Evolutionary conservation across 768 basidiomycete genomes (phyloP), one percentile per base, ranked within the genome.

Genomic region (Xerocomus brunneocitrinus): DNA sequence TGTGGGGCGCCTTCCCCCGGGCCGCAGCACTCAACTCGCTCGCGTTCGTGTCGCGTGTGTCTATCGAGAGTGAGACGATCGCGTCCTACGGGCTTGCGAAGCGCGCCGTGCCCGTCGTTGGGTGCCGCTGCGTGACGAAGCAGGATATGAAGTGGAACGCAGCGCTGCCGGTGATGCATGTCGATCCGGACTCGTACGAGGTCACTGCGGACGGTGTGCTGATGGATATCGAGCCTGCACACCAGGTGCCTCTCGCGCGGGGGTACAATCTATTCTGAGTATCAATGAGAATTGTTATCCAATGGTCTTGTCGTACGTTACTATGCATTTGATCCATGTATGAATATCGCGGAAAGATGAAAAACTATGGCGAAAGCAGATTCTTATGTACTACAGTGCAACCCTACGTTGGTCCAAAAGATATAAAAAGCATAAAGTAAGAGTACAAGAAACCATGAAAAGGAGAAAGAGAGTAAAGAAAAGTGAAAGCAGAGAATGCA

Each of bases 131-230:
- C 4, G 75, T 99, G 53, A 79, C 68, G 24, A 98, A 99, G 78
- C 80, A 79, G 65, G 84, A 92, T 64, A 95, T 98, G 91, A 98
- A 97, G 72, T 90, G 84, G 84, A 99, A 99, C 68, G 76, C 83
- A 49, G 70, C 76, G 45, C 82, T 83, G 57, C 97, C 97, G 3
- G 77, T 76, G 67, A 91, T 99, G 83, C 75, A 55, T 45, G 95
- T 99, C 34, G 93, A 99, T 65, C 87, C 97, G 2, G 95, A 98
- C 73, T 89, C 74, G 43, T 98, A 94, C 63, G 87, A 87, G 40
- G 97, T 98, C 4, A 28, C 28, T 0, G 92, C 90, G 8, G 88
- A 95, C 67, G 93, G 85, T 4, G 81, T 78, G 24, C 69, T 91
- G 49, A 80, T 79, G 65, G 91, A 92, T 62, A 79, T 95, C 0